Conservation (phyloP, 1,284 basidiomycete genomes). For the Vanrija sp. region DNA sequence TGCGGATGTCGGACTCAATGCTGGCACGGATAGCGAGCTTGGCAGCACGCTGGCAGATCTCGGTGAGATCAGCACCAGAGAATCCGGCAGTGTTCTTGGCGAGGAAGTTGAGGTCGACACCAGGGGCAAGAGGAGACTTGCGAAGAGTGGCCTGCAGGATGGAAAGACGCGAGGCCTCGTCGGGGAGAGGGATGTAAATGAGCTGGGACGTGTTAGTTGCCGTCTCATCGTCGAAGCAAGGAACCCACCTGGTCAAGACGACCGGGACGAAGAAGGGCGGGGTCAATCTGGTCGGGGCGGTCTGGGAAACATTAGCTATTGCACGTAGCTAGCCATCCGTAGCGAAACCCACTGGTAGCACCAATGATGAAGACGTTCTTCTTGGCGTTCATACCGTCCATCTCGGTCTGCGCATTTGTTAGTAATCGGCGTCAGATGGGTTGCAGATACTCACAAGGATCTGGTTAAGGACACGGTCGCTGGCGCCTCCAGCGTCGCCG, state of each 20-base stretch:
- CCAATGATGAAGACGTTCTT: conserved; percentile 99
- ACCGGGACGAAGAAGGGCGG: conserved; percentile 53
- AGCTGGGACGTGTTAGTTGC: conserved; percentile 55
- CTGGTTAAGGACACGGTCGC: conserved; percentile 96
- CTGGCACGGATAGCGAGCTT: conserved; percentile 84
- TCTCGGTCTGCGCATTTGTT: conserved; percentile 65
- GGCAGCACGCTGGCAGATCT: conserved; percentile 96
- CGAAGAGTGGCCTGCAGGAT: conserved; percentile 89
- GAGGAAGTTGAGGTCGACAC: conserved; percentile 82
- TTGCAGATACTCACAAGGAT: conserved; percentile 56
- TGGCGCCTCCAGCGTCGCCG: conserved; percentile 85
- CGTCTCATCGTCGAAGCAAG: conserved; percentile 44
- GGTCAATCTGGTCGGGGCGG: conserved; percentile 97
- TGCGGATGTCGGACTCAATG: conserved; percentile 87
- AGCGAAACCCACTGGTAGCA: conserved; percentile 62
- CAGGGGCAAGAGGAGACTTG: conserved; percentile 83
- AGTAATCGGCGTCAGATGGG: neutral
- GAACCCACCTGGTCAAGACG: conserved; percentile 67
- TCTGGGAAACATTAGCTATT: conserved; percentile 46
- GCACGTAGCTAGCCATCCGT: neutral
- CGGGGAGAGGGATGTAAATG: conserved; percentile 90
- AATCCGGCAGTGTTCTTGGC: conserved; percentile 94
- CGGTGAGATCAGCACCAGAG: conserved; percentile 98
- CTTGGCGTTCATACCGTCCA: conserved; percentile 99
- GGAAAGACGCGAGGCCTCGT: conserved; percentile 83